Percentiles rank a stretch among this genome's conserved stretches.
phyloP scores from a whole-genome alignment of 148 eudicot genomes.

The Drosera capensis region DNA sequence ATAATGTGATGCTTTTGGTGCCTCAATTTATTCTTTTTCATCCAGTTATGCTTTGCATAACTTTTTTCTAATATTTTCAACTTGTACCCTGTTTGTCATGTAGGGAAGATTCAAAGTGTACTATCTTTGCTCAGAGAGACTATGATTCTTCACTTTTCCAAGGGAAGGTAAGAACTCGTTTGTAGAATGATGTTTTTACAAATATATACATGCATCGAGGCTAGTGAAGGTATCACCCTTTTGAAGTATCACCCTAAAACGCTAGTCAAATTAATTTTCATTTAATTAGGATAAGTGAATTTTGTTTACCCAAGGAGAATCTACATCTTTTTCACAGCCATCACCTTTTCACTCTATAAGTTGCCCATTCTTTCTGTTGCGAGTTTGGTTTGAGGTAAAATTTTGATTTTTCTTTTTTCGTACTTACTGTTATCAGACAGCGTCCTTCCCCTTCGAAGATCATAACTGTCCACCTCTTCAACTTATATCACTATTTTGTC shows the following conservation, averaged over 20 bases:
- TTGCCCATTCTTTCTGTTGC: no score
- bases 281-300: no score
- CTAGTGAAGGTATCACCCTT: no score
- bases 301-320: no score
- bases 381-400: not conserved
- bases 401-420: constrained; percentile 7
- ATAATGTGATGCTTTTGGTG: not conserved
- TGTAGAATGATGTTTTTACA: not conserved
- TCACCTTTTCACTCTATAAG: no score
- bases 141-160: constrained; percentile 84
- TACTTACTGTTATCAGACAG: constrained; percentile 44
- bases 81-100: constrained; percentile 5
- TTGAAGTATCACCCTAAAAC: no score
- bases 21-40: not conserved
- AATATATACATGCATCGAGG: not conserved
- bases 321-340: no score
- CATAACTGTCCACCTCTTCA: constrained; percentile 92
- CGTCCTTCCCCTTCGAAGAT: constrained; percentile 91
- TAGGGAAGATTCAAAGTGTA: constrained; percentile 94
- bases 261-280: no score
- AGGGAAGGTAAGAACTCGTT: constrained; percentile 56
- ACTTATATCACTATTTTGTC: constrained; percentile 63
- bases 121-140: constrained; percentile 90
- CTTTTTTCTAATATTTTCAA: not conserved
- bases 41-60: not conserved